Conservation (phyloP, 306 rosid species). For the Fagus crenata region DNA sequence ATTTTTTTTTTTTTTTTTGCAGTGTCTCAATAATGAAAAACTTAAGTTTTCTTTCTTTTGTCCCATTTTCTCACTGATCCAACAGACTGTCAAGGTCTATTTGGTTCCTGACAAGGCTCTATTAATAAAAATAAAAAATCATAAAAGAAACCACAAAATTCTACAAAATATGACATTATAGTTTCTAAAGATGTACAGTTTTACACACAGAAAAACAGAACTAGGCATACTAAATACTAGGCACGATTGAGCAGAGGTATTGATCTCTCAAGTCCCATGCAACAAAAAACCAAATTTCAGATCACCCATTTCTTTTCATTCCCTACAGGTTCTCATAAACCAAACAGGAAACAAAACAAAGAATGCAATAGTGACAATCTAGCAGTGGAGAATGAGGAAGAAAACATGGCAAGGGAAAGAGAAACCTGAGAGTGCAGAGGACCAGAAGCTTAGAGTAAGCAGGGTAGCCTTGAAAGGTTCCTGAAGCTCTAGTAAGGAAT, state of each 20-base stretch:
- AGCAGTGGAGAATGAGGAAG: neutral
- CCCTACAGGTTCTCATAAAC: neutral
- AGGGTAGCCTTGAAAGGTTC: conserved; percentile 44
- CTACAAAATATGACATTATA: neutral
- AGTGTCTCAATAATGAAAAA: no score
- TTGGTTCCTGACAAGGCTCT: neutral
- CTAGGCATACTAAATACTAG: neutral
- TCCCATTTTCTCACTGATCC: no score
- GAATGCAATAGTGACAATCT: neutral
- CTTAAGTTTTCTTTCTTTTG: no score
- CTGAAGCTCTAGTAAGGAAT: conserved; percentile 58
- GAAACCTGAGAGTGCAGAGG: conserved; percentile 72
- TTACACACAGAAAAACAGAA: neutral
- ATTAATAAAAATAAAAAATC: neutral
- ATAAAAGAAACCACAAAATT: neutral
- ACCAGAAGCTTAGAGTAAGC: conserved; percentile 56
- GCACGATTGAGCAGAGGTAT: neutral
- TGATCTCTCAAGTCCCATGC: neutral
- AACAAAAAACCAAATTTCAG: neutral
- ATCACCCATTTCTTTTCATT: neutral
- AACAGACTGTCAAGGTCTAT: no score
- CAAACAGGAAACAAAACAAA: neutral
- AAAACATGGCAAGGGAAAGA: neutral
- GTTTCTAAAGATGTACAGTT: neutral
- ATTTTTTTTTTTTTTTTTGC: neutral